A percentile compares a stretch with the other conserved stretches of the same genome.
phyloP scores from a whole-genome alignment of 495 filamentous ascomycete genomes.

The Penicillium soppii region DNA sequence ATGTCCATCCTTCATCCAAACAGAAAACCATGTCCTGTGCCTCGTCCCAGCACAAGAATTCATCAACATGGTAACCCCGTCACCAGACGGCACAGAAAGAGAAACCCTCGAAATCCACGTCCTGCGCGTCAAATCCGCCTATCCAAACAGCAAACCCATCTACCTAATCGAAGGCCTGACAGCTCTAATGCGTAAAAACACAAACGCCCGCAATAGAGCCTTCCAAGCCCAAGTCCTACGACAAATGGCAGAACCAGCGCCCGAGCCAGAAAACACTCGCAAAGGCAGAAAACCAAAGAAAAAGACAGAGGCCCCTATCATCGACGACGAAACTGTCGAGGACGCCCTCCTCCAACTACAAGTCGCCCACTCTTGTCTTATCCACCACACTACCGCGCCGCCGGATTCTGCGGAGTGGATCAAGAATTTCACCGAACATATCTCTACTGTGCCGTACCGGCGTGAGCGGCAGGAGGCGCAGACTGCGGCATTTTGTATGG shows the following conservation, averaged over 20 bases:
- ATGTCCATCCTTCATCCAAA: slow-evolving; percentile 50
- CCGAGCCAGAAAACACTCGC: slow-evolving; percentile 20
- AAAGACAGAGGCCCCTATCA: slow-evolving; percentile 41
- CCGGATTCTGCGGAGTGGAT: slow-evolving; percentile 77
- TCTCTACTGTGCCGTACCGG: slow-evolving; percentile 74
- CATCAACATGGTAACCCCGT: slow-evolving; percentile 56
- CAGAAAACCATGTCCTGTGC: slow-evolving; percentile 68
- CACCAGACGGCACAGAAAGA: slow-evolving; percentile 22
- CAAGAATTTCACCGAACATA: slow-evolving; percentile 74
- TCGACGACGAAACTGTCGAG: slow-evolving; percentile 73
- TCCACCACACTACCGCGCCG: slow-evolving; percentile 66
- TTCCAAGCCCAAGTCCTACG: slow-evolving; percentile 65
- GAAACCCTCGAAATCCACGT: slow-evolving; percentile 62
- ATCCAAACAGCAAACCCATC: slow-evolving; percentile 56
- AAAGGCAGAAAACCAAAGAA: slow-evolving; percentile 41
- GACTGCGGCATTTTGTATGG: slow-evolving; percentile 78
- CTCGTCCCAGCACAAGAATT: slow-evolving; percentile 68
- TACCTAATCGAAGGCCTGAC: slow-evolving; percentile 77
- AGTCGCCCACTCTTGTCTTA: slow-evolving; percentile 62
- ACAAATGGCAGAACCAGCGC: slow-evolving; percentile 40
- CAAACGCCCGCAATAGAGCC: slow-evolving; percentile 62
- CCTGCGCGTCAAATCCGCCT: slow-evolving; percentile 50
- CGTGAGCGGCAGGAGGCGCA: slow-evolving; percentile 44
- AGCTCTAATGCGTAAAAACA: slow-evolving; percentile 68
- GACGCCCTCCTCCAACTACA: slow-evolving; percentile 72